Evolutionary conservation across 164 flowering plant species (phyloP).

Genomic region (Annona squamosa): DNA sequence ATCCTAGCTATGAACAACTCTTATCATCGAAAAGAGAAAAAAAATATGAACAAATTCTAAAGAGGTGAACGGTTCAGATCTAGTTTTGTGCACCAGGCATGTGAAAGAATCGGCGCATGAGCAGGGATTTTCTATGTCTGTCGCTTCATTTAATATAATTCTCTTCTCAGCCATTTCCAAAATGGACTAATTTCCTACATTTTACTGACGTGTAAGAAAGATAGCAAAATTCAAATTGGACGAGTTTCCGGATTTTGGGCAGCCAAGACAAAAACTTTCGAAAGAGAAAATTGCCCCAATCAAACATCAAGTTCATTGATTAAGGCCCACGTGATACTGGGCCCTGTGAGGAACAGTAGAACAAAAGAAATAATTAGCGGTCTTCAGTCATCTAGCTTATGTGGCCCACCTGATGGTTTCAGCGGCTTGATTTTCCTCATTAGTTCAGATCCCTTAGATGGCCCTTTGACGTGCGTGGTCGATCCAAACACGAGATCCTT

Average conservation of each 20-base stretch:
- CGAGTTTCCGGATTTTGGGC: background rate
- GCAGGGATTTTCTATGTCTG: background rate
- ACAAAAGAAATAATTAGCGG: background rate
- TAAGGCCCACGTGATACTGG: no score
- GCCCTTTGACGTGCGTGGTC: background rate
- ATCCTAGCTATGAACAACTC: no score
- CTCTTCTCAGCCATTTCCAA: background rate
- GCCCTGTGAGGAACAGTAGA: no score
- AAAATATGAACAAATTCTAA: no score
- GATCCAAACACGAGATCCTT: background rate
- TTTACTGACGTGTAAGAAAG: background rate
- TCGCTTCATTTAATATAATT: background rate
- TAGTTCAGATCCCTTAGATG: background rate
- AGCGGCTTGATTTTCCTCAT: no score
- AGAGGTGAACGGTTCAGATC: background rate
- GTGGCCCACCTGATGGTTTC: background rate
- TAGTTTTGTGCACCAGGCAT: no score
- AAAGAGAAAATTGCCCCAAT: no score
- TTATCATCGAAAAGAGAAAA: no score
- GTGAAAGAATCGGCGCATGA: background rate
- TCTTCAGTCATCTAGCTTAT: background rate
- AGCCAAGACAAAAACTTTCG: background rate
- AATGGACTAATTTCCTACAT: background rate
- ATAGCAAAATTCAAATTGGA: background rate
- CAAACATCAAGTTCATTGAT: no score